A percentile compares a stretch with the other conserved stretches of the same genome.
These are phyloP conservation scores for Physcomitrellopsis africana DNA, from an alignment of 225 moss, liverwort and hornwort species.

Conservation along the genomic window DNA sequence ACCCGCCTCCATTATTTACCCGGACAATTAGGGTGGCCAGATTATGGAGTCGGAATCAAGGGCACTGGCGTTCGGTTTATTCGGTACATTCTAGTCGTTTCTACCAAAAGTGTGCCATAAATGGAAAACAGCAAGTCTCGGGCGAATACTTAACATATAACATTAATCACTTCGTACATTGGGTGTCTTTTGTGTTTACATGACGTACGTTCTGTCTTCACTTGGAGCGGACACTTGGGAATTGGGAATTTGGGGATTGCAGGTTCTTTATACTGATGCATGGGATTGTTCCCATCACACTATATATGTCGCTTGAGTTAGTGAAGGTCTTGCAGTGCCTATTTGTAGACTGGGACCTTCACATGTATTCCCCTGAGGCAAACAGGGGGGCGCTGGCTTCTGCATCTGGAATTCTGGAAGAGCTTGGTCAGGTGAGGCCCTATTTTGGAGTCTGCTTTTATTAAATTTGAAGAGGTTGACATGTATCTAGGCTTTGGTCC, in stretches of 20 bases:
- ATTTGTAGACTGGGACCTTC: conserved; percentile 74
- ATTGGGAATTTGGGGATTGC: conserved; percentile 41
- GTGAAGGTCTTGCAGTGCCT: conserved; percentile 86
- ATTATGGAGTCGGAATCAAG: conserved; percentile 54
- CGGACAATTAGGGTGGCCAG: conserved; percentile 37
- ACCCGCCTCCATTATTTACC: conserved; percentile 35
- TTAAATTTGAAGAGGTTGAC: background rate
- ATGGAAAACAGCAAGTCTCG: background rate
- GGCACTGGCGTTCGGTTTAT: conserved; percentile 43
- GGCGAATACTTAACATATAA: too few species aligned
- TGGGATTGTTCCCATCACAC: conserved; percentile 81
- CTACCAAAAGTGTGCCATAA: background rate
- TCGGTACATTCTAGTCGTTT: conserved; percentile 28
- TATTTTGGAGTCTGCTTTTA: background rate
- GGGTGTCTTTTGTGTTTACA: too few species aligned
- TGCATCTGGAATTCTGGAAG: conserved; percentile 71
- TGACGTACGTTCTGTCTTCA: background rate
- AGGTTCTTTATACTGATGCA: conserved; percentile 85
- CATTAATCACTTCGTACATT: too few species aligned
- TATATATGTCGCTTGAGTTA: conserved; percentile 85
- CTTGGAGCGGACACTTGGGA: background rate
- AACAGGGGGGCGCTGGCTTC: conserved; percentile 68
- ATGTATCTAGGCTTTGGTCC: background rate
- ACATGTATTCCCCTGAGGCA: conserved; percentile 65
- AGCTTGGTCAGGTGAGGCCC: conserved; percentile 72